These are phyloP conservation scores for Sisymbrium irio DNA, from an alignment of 345 rosid genomes.

Conservation along the genomic window DNA sequence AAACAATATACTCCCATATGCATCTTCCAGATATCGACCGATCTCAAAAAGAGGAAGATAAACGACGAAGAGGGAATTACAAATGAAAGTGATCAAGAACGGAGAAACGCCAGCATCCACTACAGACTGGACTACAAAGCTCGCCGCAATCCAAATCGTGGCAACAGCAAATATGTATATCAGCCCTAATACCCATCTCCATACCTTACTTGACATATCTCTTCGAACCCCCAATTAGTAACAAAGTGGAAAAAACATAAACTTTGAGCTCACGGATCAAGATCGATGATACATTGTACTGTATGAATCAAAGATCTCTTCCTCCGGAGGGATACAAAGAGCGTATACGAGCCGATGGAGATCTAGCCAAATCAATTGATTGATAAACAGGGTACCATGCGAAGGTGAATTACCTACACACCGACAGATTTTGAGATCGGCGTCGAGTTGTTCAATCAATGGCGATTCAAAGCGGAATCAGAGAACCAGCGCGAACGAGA, in stretches of 20 bases:
- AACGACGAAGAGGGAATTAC: conserved; percentile 81
- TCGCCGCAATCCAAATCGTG: conserved; percentile 88
- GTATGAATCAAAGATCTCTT: conserved; percentile 1
- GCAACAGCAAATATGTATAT: conserved; percentile 81
- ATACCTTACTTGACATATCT: conserved; percentile 50
- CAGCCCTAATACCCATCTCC: conserved; percentile 85
- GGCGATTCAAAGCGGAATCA: conserved; percentile 20
- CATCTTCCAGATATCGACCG: conserved; percentile 68
- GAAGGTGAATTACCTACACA: conserved; percentile 6
- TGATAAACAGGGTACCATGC: background rate
- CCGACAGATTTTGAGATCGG: conserved; percentile 6
- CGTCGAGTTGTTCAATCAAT: conserved; percentile 9
- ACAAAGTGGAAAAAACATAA: background rate
- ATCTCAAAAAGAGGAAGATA: conserved; percentile 81
- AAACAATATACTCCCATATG: conserved; percentile 58
- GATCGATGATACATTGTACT: background rate
- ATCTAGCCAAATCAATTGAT: background rate
- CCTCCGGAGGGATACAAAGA: background rate
- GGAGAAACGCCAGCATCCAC: conserved; percentile 92
- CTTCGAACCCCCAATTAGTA: conserved; percentile 24
- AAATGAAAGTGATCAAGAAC: conserved; percentile 84
- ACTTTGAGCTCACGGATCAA: conserved; percentile 22
- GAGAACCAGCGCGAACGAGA: conserved; percentile 17
- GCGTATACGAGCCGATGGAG: background rate
- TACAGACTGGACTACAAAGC: conserved; percentile 91